phyloP scores from a whole-genome alignment of 164 flowering plant species.

The Taxillus chinensis region DNA sequence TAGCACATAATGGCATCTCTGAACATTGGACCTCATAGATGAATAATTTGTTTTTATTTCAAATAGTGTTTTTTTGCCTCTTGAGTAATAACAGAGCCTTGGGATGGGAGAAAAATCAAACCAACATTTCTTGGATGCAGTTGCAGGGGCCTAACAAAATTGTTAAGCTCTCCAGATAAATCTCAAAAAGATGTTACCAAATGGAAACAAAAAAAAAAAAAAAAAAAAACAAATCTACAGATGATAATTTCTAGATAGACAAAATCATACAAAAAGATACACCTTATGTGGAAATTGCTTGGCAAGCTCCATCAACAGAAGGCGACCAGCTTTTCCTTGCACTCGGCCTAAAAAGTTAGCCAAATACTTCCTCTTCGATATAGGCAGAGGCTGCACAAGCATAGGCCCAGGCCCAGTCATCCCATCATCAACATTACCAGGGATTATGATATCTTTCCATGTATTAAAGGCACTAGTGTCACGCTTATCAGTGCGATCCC shows the following conservation, averaged over 20 bases:
- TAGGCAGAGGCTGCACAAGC: constrained; percentile 62
- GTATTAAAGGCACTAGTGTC: constrained; percentile 85
- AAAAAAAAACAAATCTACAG: not conserved
- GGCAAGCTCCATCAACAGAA: constrained; percentile 73
- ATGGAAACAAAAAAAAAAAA: too few species aligned
- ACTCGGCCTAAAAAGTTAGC: constrained; percentile 91
- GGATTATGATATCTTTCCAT: constrained; percentile 97
- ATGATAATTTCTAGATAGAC: not conserved
- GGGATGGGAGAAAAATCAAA: too few species aligned
- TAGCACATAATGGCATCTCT: too few species aligned
- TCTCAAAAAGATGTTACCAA: too few species aligned
- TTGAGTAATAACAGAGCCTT: too few species aligned
- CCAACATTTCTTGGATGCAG: too few species aligned
- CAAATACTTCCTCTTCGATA: constrained; percentile 68
- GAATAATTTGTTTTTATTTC: too few species aligned
- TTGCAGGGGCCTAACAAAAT: too few species aligned
- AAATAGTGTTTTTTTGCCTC: too few species aligned
- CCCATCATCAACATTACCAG: constrained; percentile 90
- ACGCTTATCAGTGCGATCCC: constrained; percentile 92
- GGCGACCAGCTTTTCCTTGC: constrained; percentile 85
- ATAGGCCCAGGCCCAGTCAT: constrained; percentile 54
- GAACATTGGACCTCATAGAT: too few species aligned
- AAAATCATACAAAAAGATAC: constrained; percentile 14
- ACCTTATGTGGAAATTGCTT: constrained; percentile 84
- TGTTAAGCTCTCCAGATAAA: too few species aligned